Base-by-base conservation (phyloP, 352 stramenopile genomes). In the Elongisporangium anandrum region DNA sequence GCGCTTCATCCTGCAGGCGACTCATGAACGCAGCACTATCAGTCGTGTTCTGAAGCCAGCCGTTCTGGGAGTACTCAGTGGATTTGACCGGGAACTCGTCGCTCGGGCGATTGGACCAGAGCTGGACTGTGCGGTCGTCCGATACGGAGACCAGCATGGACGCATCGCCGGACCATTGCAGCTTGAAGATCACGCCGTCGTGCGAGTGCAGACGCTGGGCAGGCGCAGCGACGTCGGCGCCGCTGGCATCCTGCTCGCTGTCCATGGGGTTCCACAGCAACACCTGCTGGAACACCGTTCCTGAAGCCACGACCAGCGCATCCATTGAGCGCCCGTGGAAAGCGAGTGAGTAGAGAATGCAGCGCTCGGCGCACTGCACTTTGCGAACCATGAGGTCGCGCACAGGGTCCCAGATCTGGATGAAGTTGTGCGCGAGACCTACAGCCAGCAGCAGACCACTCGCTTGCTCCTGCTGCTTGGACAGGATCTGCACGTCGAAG, bases 221-320 rank as follows among this genome's bases (percentile, higher is more conserved):
- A 6, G 77, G 77, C 16, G 52, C 54, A 24, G 83, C 49, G 22
- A 70, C 68, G 29, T 59, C 24, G 22, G 53, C 53, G 15, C 17
- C 16, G 10, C 52, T 53, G 19, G 58, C 50, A 23, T 61, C n/a
- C 7, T 21, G n/a, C 21, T 64, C 10, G 61, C 20, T 5, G 12
- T 4, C 59, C 63, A 64, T 63, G 9, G 82, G 72, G 54, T 79
- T 73, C 87, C 87, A 96, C 45, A 96, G 57, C 55, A 96, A 63
- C 53, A 96, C 89, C 48, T 94, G 82, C 68, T 94, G 87, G 57
- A 93, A 95, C 4, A 96, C 85, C 0, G 87, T 96, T 20, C 87
- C 87, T 0, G 87, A 88, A 34, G 87, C 87, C 21, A 95, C 81
- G 6, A 92, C 54, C 19, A 96, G 70, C 19, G 85, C 67, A 13